A percentile compares a stretch with the other conserved stretches of the same genome.
These are phyloP conservation scores for Buddleja alternifolia DNA, from an alignment of 257 asterid species.

Conservation along the genomic window DNA sequence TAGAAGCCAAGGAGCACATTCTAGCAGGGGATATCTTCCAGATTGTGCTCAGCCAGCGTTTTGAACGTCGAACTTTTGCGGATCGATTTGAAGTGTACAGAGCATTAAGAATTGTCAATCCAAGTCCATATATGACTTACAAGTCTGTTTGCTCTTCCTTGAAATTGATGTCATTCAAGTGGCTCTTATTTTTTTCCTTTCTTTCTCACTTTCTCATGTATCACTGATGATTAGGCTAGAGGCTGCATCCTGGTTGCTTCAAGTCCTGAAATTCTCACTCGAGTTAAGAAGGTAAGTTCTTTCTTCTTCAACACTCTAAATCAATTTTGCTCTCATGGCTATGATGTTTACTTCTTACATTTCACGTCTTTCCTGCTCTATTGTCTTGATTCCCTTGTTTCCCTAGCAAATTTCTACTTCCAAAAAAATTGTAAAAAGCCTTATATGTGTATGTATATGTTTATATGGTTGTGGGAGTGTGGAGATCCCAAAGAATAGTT, in stretches of 20 bases:
- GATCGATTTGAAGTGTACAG: constrained; percentile 98
- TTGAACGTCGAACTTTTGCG: constrained; percentile 92
- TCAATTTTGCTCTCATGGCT: constrained; percentile 17
- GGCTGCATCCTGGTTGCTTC: constrained; percentile 96
- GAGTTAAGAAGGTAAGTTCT: constrained; percentile 74
- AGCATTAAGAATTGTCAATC: constrained; percentile 94
- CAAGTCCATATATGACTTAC: constrained; percentile 98
- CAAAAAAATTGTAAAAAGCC: too few species aligned
- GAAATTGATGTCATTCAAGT: constrained; percentile 8
- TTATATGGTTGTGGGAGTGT: too few species aligned
- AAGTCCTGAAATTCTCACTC: constrained; percentile 96
- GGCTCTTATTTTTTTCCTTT: constrained; percentile 8
- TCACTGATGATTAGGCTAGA: constrained; percentile 68
- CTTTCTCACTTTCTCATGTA: constrained; percentile 24
- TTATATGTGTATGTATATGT: too few species aligned
- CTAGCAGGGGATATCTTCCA: constrained; percentile 98
- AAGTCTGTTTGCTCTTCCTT: constrained; percentile 53
- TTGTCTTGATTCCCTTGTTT: neutral
- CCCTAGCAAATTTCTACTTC: neutral
- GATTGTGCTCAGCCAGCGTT: constrained; percentile 96
- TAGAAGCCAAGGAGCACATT: constrained; percentile 89
- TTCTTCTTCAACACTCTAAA: constrained; percentile 7
- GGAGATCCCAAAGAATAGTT: too few species aligned
- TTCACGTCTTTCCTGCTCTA: neutral
- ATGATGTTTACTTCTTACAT: constrained; percentile 16